These are phyloP conservation scores for Manihot esculenta DNA, from an alignment of 441 rosid species.

Conservation along the genomic window DNA sequence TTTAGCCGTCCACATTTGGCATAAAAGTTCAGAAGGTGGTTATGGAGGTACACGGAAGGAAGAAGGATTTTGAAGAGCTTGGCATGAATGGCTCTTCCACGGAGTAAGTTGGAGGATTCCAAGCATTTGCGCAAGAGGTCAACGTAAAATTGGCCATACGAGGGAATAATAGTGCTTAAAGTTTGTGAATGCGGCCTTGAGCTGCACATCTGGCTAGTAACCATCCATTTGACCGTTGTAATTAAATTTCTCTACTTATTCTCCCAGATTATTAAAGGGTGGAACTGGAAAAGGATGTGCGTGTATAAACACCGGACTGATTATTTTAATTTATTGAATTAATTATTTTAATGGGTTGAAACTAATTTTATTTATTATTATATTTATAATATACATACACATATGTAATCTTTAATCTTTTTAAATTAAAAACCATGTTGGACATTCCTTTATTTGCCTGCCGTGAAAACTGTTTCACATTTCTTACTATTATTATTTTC, in stretches of 20 bases:
- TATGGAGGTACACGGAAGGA: constrained; percentile 34
- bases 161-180: background rate
- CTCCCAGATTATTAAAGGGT: too few relatives aligned
- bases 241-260: too few relatives aligned
- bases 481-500: background rate
- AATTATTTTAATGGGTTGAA: too few relatives aligned
- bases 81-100: constrained; percentile 44
- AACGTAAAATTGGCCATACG: constrained; percentile 29
- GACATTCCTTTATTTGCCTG: background rate
- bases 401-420: too few relatives aligned
- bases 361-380: too few relatives aligned
- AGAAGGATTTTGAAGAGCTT: constrained; percentile 30
- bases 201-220: too few relatives aligned
- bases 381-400: too few relatives aligned
- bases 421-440: background rate
- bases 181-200: too few relatives aligned
- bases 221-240: too few relatives aligned
- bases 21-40: constrained; percentile 48
- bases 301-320: too few relatives aligned
- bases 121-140: constrained; percentile 32
- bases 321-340: too few relatives aligned
- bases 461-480: background rate
- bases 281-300: too few relatives aligned
- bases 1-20: constrained; percentile 39
- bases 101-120: constrained; percentile 23